Conservation (phyloP, 2,329 filamentous ascomycete species). For the Scedosporium apiospermum region DNA sequence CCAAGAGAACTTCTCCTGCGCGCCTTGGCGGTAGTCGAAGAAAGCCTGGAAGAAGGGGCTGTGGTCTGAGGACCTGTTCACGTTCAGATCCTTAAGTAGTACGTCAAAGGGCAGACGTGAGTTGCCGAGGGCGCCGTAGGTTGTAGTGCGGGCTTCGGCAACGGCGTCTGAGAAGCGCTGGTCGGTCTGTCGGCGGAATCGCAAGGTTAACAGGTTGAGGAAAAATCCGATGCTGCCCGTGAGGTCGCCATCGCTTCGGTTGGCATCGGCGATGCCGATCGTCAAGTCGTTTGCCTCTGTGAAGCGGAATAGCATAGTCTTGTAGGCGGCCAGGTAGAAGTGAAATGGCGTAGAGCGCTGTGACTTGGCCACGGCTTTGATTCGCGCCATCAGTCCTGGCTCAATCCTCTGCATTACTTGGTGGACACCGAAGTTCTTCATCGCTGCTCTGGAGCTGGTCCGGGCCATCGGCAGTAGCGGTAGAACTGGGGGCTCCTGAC, state of each 20-base stretch:
- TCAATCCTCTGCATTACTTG: slow-evolving; percentile 12
- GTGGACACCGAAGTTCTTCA: slow-evolving; percentile 13
- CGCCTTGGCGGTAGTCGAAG: slow-evolving; percentile 21
- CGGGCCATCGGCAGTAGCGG: slow-evolving; percentile 23
- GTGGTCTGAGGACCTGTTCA: slow-evolving; percentile 25
- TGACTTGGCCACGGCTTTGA: slow-evolving; percentile 15
- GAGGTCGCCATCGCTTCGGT: slow-evolving; percentile 24
- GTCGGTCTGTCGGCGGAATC: slow-evolving; percentile 19
- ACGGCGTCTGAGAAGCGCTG: slow-evolving; percentile 14
- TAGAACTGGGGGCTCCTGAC: slow-evolving; percentile 12
- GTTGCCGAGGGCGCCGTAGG: slow-evolving; percentile 27
- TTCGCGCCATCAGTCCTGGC: slow-evolving; percentile 9
- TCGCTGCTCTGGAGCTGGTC: slow-evolving; percentile 3
- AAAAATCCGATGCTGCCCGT: slow-evolving; percentile 32
- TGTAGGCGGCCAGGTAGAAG: slow-evolving; percentile 31
- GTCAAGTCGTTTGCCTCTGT: slow-evolving; percentile 25
- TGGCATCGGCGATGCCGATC: slow-evolving; percentile 39
- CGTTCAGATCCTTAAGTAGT: slow-evolving; percentile 31
- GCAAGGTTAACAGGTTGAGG: slow-evolving; percentile 38
- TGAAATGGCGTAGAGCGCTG: slow-evolving; percentile 26
- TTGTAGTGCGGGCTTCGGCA: slow-evolving; percentile 14
- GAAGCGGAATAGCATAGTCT: slow-evolving; percentile 25
- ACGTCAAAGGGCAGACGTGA: slow-evolving; percentile 38
- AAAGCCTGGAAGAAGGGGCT: slow-evolving; percentile 40
- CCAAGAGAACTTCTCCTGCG: slow-evolving; percentile 11